phyloP scores from a whole-genome alignment of 2,329 filamentous ascomycete species.

The Epichloe bromicola region DNA sequence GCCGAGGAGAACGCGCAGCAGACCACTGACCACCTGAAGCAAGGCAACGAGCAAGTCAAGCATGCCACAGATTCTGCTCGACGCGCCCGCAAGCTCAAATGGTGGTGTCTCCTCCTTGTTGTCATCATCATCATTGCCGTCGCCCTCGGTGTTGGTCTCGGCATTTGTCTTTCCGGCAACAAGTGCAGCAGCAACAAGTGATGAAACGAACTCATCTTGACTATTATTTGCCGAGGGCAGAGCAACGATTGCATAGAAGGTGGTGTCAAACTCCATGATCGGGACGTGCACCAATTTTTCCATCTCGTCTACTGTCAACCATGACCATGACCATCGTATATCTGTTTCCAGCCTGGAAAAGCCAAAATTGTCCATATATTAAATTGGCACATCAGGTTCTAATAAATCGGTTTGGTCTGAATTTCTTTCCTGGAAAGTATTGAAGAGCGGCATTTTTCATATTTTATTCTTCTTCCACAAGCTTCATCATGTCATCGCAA shows the following conservation, averaged over 20 bases:
- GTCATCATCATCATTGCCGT: slow-evolving; percentile 44
- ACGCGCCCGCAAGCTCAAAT: slow-evolving; percentile 63
- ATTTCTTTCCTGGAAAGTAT: neutral
- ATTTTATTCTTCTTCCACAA: too few species aligned
- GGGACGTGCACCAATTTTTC: neutral
- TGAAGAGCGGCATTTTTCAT: too few species aligned
- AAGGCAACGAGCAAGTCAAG: slow-evolving; percentile 56
- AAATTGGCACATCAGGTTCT: neutral
- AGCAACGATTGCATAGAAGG: neutral
- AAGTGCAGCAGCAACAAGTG: slow-evolving; percentile 5
- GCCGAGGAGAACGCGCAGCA: slow-evolving; percentile 53
- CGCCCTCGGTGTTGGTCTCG: slow-evolving; percentile 40
- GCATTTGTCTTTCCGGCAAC: slow-evolving; percentile 26
- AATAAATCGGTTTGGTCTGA: neutral
- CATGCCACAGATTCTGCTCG: slow-evolving; percentile 55
- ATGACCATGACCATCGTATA: neutral
- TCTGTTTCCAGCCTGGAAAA: neutral
- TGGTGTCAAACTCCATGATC: neutral
- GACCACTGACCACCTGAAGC: slow-evolving; percentile 52
- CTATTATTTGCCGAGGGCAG: neutral
- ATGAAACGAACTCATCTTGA: neutral
- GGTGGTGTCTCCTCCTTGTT: slow-evolving; percentile 58
- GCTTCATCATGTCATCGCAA: too few species aligned
- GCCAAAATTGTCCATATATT: neutral
- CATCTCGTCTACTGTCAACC: neutral